Conservation (phyloP, 768 basidiomycete genomes). For the Cantharellus anzutake region DNA sequence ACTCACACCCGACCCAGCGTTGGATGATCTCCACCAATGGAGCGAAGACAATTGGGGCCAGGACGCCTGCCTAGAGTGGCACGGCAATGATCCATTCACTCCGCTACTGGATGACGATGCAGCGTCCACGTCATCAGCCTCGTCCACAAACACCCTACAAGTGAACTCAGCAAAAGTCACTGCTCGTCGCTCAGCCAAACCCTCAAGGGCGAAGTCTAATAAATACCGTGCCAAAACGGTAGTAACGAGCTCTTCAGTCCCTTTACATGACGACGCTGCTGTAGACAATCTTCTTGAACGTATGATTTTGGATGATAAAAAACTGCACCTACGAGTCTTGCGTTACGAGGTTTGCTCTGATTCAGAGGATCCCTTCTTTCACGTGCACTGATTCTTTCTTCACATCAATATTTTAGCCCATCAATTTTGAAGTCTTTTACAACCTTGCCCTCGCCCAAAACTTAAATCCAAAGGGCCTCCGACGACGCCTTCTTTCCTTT, state of each 20-base stretch:
- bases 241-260: neutral
- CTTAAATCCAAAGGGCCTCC: conserved; percentile 18
- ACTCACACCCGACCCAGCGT: no score
- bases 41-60: neutral
- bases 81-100: neutral
- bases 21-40: neutral
- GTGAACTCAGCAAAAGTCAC: no score
- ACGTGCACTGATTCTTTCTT: neutral
- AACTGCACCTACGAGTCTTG: conserved; percentile 36
- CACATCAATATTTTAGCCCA: conserved; percentile 24
- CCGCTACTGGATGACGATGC: no score
- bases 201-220: no score
- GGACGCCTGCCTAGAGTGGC: neutral
- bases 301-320: conserved; percentile 18
- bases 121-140: no score
- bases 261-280: neutral
- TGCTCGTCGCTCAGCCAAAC: no score
- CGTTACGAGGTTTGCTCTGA: conserved; percentile 36
- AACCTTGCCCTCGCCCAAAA: conserved; percentile 21
- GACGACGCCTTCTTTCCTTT: conserved; percentile 26
- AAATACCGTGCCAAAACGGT: neutral
- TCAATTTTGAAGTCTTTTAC: conserved; percentile 36
- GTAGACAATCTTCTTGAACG: conserved; percentile 3
- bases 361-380: no score
- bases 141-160: no score